phyloP scores from a whole-genome alignment of 2,329 filamentous ascomycete genomes.

The Cladophialophora psammophila region DNA sequence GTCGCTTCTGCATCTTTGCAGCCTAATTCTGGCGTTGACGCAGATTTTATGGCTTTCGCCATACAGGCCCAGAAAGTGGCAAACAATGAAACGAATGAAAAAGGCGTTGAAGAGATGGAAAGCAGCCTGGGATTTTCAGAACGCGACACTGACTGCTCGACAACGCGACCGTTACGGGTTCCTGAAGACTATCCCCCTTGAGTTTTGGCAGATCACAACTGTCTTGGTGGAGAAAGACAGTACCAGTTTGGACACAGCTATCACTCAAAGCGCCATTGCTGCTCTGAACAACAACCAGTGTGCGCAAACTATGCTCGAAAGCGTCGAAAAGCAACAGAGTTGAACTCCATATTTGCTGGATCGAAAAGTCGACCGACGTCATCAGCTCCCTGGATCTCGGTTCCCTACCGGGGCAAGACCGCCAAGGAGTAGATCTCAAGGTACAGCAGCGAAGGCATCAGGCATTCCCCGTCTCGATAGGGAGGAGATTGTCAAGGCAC shows the following conservation, averaged over 20 bases:
- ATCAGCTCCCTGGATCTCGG: too few relatives aligned
- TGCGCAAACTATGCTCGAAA: constrained; percentile 11
- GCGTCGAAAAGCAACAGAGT: background rate
- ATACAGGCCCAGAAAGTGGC: constrained; percentile 14
- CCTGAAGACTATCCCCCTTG: constrained; percentile 9
- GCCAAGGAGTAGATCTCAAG: too few relatives aligned
- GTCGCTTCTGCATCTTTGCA: constrained; percentile 17
- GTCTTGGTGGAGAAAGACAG: constrained; percentile 15
- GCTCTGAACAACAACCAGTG: background rate
- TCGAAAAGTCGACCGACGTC: too few relatives aligned
- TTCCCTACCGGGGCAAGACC: too few relatives aligned
- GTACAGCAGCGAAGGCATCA: too few relatives aligned
- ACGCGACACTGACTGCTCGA: constrained; percentile 1
- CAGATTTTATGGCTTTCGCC: constrained; percentile 22
- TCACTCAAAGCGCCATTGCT: constrained; percentile 2
- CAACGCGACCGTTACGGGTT: constrained; percentile 17
- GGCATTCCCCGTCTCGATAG: too few relatives aligned
- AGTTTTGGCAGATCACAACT: constrained; percentile 20
- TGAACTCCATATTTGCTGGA: background rate
- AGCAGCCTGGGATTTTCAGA: constrained; percentile 18
- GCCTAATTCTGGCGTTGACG: constrained; percentile 9
- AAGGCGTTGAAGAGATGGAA: constrained; percentile 17
- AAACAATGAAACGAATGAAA: constrained; percentile 15
- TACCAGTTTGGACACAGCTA: constrained; percentile 11
- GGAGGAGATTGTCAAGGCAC: too few relatives aligned